phyloP scores from a whole-genome alignment of 108 stramenopile genomes.

The Schizochytrium sp. region DNA sequence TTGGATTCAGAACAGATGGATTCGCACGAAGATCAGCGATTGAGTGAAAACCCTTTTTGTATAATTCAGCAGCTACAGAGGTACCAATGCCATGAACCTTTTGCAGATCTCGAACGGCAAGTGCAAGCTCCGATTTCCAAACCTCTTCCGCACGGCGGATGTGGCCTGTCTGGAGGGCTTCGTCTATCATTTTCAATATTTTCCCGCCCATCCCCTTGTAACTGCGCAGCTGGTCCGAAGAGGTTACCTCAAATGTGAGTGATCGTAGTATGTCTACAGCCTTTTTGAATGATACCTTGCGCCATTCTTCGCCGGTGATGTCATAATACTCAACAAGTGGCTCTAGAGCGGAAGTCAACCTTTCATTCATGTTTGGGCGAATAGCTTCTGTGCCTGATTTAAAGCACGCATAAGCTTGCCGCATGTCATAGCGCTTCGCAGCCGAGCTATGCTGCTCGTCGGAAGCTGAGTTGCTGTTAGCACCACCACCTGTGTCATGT shows the following conservation, averaged over 20 bases:
- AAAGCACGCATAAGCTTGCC: constrained; percentile 1
- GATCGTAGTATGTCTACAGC: constrained; percentile 11
- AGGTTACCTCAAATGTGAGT: not conserved
- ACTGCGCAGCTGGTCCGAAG: constrained; percentile 22
- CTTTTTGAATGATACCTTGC: not conserved
- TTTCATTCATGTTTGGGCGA: not conserved
- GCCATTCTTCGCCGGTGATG: constrained; percentile 39
- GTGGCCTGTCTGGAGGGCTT: not conserved
- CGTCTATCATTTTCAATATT: constrained; percentile 12
- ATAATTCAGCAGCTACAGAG: not conserved
- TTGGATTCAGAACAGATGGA: not conserved
- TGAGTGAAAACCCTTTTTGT: not conserved
- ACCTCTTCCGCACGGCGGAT: not conserved
- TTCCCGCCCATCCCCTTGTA: constrained; percentile 10
- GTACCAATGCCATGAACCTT: constrained; percentile 9
- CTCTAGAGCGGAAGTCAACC: not conserved
- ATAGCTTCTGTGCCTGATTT: not conserved
- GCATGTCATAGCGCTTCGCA: not conserved
- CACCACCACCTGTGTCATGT: not conserved
- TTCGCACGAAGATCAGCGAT: constrained; percentile 23
- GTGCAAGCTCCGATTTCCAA: not conserved
- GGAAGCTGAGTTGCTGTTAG: not conserved
- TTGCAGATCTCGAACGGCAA: not conserved
- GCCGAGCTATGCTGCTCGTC: no score
- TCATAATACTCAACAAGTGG: constrained; percentile 36